Evolutionary conservation across 2,329 filamentous ascomycete species (phyloP).

Genomic region (Trichoderma oligosporum): DNA sequence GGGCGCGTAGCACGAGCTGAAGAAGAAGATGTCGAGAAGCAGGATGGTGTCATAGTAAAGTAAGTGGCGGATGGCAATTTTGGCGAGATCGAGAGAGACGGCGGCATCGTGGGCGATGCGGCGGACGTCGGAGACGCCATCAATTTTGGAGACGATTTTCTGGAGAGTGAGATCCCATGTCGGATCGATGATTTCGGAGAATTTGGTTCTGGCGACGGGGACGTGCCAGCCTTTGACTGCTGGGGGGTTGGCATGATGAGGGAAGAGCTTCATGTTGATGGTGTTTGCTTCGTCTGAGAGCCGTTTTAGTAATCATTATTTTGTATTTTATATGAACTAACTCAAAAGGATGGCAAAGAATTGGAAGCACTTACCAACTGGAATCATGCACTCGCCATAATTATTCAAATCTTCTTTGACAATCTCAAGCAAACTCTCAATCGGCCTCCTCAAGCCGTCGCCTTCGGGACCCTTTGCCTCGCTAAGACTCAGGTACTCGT

Average conservation of each 20-base stretch:
- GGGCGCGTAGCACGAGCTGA: conserved; percentile 83
- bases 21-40: conserved; percentile 92
- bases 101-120: conserved; percentile 82
- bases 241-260: conserved; percentile 71
- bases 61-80: conserved; percentile 81
- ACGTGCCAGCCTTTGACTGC: conserved; percentile 86
- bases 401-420: conserved; percentile 87
- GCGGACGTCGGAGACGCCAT: conserved; percentile 85
- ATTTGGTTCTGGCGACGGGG: conserved; percentile 69
- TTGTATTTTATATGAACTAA: background rate
- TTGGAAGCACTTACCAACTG: conserved; percentile 64
- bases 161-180: conserved; percentile 74
- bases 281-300: conserved; percentile 80
- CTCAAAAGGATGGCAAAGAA: too few species aligned
- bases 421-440: conserved; percentile 80
- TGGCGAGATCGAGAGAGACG: conserved; percentile 80
- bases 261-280: conserved; percentile 94
- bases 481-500: conserved; percentile 70
- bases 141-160: conserved; percentile 78
- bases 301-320: background rate
- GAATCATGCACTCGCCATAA: conserved; percentile 98
- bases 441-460: conserved; percentile 56
- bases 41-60: conserved; percentile 90
- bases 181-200: conserved; percentile 59
- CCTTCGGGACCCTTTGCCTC: conserved; percentile 36